Evolutionary conservation across 345 rosid species (phyloP), one percentile per base, ranked within the genome.

Genomic region (Microthlaspi erraticum): DNA sequence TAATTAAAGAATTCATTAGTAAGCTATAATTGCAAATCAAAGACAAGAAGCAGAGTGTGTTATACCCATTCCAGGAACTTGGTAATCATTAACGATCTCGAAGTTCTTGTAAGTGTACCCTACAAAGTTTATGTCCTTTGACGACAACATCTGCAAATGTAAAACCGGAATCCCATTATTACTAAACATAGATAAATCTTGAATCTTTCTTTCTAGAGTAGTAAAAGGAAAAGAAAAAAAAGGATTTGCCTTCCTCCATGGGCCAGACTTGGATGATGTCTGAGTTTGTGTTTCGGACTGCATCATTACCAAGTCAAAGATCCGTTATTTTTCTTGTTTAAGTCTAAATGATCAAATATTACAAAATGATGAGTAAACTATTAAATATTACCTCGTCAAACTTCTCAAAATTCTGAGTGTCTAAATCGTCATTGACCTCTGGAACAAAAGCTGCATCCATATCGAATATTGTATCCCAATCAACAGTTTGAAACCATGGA

Each of bases 361-460:
- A 20, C 64, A 39, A 12, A 39, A 6, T 13, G 39, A 12, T 57
- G 58, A 74, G 75, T 10, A 23, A 18, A 26, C 29, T 26, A 26
- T 2, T 32, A 39, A 36, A 52, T 2, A 64, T 23, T 52, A 94
- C 99, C 92, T 91, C 96, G 5, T 94, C 99, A 81, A 94, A 87
- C 72, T 88, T 94, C 66, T 89, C 97, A 84, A 94, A 91, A 74
- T 94, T 94, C 79, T 94, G 98, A 57, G 98, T 91, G 81, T 94
- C 97, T 69, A 94, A 80, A 72, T 94, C 99, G 82, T 89, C 89
- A 64, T 80, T 94, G 58, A 94, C 98, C 79, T 83, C 97, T 19
- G 99, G 99, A 68, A 88, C 78, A 81, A 91, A 88, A 60, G 97
- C 97, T 76, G 99, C 99, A 56, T 94, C 99, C 89, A 89, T 84